Conservation (phyloP, 2,329 filamentous ascomycete species). For the Alternaria ventricosa region DNA sequence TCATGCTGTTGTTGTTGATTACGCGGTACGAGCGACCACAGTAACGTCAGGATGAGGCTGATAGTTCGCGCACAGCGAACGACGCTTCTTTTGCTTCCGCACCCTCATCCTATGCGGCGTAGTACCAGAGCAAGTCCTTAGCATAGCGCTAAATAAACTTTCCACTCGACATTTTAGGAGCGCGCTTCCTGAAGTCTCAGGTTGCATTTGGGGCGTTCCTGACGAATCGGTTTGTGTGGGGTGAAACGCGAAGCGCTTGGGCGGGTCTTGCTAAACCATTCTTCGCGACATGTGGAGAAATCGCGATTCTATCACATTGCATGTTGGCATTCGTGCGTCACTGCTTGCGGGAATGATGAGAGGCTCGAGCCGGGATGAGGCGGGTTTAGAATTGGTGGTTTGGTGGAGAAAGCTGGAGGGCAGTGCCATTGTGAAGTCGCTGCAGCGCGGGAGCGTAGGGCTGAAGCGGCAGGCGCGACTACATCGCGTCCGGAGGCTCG, state of each 20-base stretch:
- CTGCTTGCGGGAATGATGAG: not conserved
- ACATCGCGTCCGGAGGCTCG: not conserved
- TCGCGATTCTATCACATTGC: not conserved
- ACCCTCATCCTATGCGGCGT: slow-evolving; percentile 23
- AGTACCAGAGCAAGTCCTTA: slow-evolving; percentile 29
- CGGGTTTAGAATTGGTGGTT: not conserved
- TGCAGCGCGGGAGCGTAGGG: not conserved
- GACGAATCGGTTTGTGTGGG: slow-evolving; percentile 31
- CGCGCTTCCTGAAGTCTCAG: slow-evolving; percentile 27
- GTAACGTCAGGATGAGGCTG: slow-evolving; percentile 5
- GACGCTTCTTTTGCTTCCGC: slow-evolving; percentile 27
- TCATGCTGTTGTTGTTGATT: too few relatives aligned
- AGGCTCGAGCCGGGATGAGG: not conserved
- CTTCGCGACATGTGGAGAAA: not conserved
- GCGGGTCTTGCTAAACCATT: slow-evolving; percentile 1
- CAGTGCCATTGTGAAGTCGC: not conserved
- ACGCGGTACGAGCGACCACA: too few relatives aligned
- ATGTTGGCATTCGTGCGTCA: not conserved
- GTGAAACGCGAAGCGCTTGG: slow-evolving; percentile 35
- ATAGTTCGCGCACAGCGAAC: slow-evolving; percentile 35
- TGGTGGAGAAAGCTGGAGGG: not conserved
- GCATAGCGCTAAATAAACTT: slow-evolving; percentile 10
- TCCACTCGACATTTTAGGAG: slow-evolving; percentile 11
- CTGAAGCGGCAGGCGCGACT: not conserved
- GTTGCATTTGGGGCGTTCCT: slow-evolving; percentile 4